Conservation (phyloP, 441 rosid species). For the Francoa sonchifolia region DNA sequence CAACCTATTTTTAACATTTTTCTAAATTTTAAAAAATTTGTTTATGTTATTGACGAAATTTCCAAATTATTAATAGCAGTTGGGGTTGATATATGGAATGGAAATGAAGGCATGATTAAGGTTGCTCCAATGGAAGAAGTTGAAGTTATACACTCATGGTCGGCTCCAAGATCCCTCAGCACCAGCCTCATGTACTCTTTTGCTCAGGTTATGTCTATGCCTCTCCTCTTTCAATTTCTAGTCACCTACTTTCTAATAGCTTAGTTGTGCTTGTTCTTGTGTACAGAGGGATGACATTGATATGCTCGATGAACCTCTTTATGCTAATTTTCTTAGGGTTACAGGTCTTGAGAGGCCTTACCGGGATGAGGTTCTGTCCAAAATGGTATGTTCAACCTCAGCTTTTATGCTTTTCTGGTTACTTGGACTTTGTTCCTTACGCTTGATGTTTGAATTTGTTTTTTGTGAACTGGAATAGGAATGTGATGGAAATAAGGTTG, state of each 20-base stretch:
- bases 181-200: slow-evolving; percentile 79
- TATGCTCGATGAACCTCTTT: slow-evolving; percentile 72
- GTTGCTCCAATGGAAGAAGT: slow-evolving; percentile 16
- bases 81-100: too few species aligned
- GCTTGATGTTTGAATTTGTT: not conserved
- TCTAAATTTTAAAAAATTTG: too few species aligned
- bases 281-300: slow-evolving; percentile 71
- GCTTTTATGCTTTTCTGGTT: too few species aligned
- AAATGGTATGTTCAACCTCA: slow-evolving; percentile 30
- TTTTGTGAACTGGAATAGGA: slow-evolving; percentile 27
- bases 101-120: too few species aligned
- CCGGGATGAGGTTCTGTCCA: slow-evolving; percentile 44
- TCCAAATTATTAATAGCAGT: too few species aligned
- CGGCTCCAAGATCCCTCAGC: slow-evolving; percentile 85
- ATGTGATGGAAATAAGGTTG: slow-evolving; percentile 56
- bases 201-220: slow-evolving; percentile 38
- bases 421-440: not conserved
- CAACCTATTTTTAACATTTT: too few species aligned
- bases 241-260: not conserved
- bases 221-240: not conserved
- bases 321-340: slow-evolving; percentile 41
- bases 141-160: slow-evolving; percentile 75
- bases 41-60: too few species aligned
- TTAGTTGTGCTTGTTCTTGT: slow-evolving; percentile 5
- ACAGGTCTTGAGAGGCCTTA: slow-evolving; percentile 60